Base-by-base conservation (phyloP, 495 filamentous ascomycete species). In the Neurospora africana region DNA sequence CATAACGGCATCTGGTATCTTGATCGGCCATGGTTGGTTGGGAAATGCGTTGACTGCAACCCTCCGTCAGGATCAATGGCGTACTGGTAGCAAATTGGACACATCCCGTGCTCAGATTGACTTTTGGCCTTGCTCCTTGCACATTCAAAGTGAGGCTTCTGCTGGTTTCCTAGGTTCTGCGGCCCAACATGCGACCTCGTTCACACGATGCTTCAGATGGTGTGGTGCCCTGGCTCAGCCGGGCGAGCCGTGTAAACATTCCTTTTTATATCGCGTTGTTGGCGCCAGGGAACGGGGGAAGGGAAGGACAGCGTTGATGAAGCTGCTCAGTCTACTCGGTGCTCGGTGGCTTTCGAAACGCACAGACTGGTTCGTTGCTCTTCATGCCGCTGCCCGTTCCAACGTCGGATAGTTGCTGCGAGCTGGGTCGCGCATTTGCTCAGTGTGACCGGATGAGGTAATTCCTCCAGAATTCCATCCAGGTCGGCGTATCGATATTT, bases 111-210 rank as follows among this genome's bases (percentile, higher is more conserved):
- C 53, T 65, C 53, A 65, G 33, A 65, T 33, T 33, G 53, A 17
- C 23, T 9, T 9, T 33, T 65, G 53, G 27, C 53, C 53, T 30
- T 65, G 53, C 23, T 33, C 53, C 53, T 65, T 65, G 53, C 27
- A 19, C 53, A 17, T 65, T 33, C 27, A 43, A 58, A 72, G 68
- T 68, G 72, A 74, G 74, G 74, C 72, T 73, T 41, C 70, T 77
- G 68, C 74, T 40, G 68, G 69, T 65, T 65, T 33, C 53, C 36
- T 76, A 41, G 67, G 2, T 3, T 70, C 73, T 79, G 77, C 77
- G 77, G 76, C 77, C 77, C 58, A 37, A 72, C 47, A 78, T 75
- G 77, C 76, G 73, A 69, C 77, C 77, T 27, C 37, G 67, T 35
- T 69, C 33, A 40, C 41, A 30, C 53, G 15, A 65, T 65, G 53